Base-by-base conservation (phyloP, 2,329 filamentous ascomycete species). In the Orbilia ellipsospora region DNA sequence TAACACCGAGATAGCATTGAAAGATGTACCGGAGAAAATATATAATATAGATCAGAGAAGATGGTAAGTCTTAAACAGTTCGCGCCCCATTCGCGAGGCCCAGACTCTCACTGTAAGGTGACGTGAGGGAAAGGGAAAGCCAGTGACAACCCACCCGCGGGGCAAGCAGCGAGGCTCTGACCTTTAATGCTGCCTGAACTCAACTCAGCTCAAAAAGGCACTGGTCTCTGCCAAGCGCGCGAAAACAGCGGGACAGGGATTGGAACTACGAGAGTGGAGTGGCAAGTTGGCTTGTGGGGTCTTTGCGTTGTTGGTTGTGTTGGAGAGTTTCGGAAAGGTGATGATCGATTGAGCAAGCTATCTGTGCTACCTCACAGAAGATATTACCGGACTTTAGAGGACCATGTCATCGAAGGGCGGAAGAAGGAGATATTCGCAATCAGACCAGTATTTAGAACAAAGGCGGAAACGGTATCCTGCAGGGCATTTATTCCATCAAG, bases 121-220 rank as follows among this genome's bases (percentile, higher is more conserved):
- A 31, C 18, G 40, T n/a, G 42, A 52, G 69, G 45, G 13, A 57
- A 57, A 6, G 20, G 23, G 40, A 45, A 54, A 15, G 26, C 4
- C n/a, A n/a, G 28, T 4, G 44, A 42, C 15, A 7, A 40, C 61
- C 45, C 42, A 45, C 44, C 28, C 55, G 45, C 55, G 48, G 62
- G 52, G 59, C 59, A 51, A 26, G 23, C 50, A 56, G 69, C 61
- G 62, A 73, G 62, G 56, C 62, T 67, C 69, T n/a, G 50, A 40
- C 2, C 44, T 48, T 67, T 73, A 55, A 62, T 44, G 66, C 23
- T 70, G 66, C 66, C 66, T 70, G 66, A 70, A 70, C 40, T 44
- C 10, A 20, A n/a, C 51, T 42, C 57, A 55, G 48, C 50, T 18
- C 48, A 23, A 52, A 10, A 52, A n/a, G 45, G 18, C 48, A 52